A percentile compares a stretch with the other conserved stretches of the same genome.
Conservation (phyloP, 495 filamentous ascomycete genomes). For the Hypoxylon crocopeplum region DNA sequence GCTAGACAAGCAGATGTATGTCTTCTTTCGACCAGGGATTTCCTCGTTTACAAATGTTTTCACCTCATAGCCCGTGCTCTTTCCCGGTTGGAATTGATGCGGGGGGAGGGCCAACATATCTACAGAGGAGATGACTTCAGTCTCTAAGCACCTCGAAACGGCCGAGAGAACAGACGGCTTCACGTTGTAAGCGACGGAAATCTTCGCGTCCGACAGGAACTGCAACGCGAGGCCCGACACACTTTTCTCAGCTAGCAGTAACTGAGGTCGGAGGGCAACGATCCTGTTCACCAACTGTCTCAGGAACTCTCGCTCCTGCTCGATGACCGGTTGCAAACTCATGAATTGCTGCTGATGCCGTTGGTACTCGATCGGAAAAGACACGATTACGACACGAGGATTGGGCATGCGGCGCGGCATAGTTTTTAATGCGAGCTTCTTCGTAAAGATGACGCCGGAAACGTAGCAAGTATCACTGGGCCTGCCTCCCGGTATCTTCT, state of each 20-base stretch:
- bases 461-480: conserved; percentile 94
- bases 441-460: conserved; percentile 94
- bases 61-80: conserved; percentile 86
- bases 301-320: conserved; percentile 94
- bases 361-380: conserved; percentile 95
- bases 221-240: conserved; percentile 90
- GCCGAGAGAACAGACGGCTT: conserved; percentile 95
- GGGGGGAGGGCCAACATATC: conserved; percentile 87
- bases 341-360: conserved; percentile 96
- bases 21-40: conserved; percentile 78
- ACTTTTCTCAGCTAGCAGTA: conserved; percentile 87
- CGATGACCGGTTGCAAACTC: conserved; percentile 96
- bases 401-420: conserved; percentile 87
- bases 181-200: conserved; percentile 94
- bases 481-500: conserved; percentile 88
- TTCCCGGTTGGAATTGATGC: conserved; percentile 68
- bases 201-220: conserved; percentile 83
- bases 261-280: conserved; percentile 77
- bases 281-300: conserved; percentile 94
- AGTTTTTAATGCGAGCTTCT: conserved; percentile 93
- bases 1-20: conserved; percentile 93
- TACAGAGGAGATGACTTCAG: conserved; percentile 90
- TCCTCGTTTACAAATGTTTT: conserved; percentile 88
- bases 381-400: conserved; percentile 89
- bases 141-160: conserved; percentile 88